Evolutionary conservation across 2,329 filamentous ascomycete species (phyloP).

Genomic region (Tolypocladium sp.): DNA sequence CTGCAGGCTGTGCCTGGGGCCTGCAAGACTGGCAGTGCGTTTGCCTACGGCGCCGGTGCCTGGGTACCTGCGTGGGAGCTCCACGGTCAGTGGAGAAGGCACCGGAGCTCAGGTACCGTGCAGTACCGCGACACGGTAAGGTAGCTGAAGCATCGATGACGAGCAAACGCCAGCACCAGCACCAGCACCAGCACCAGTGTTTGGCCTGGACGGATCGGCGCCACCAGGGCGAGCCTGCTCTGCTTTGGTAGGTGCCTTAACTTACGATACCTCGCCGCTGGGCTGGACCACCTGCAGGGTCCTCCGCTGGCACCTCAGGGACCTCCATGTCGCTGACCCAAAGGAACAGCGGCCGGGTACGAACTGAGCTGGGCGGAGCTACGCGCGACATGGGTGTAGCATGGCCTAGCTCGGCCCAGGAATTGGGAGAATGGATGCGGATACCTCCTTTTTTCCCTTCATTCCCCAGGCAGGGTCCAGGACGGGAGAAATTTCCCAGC

Average conservation of each 20-base stretch:
- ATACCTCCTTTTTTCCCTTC: slow-evolving; percentile 1
- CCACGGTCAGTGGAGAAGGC: background rate
- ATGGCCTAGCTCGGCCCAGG: background rate
- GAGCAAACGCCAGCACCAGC: background rate
- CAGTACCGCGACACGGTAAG: background rate
- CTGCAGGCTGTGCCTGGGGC: background rate
- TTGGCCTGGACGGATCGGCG: background rate
- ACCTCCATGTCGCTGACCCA: background rate
- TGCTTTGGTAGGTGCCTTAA: background rate
- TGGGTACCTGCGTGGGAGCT: background rate
- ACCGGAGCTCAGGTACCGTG: background rate
- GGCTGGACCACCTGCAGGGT: no score
- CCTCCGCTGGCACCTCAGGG: no score
- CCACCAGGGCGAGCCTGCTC: background rate
- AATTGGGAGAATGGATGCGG: background rate
- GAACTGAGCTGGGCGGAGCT: background rate
- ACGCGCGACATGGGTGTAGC: background rate
- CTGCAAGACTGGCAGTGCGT: background rate
- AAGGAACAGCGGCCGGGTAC: background rate
- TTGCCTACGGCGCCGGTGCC: background rate
- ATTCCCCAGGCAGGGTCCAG: slow-evolving; percentile 5
- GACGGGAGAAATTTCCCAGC: slow-evolving; percentile 5
- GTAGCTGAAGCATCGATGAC: background rate
- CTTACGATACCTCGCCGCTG: background rate
- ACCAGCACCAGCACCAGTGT: background rate